Base-by-base conservation (phyloP, 805 yeast species). In the Candida schatavii region DNA sequence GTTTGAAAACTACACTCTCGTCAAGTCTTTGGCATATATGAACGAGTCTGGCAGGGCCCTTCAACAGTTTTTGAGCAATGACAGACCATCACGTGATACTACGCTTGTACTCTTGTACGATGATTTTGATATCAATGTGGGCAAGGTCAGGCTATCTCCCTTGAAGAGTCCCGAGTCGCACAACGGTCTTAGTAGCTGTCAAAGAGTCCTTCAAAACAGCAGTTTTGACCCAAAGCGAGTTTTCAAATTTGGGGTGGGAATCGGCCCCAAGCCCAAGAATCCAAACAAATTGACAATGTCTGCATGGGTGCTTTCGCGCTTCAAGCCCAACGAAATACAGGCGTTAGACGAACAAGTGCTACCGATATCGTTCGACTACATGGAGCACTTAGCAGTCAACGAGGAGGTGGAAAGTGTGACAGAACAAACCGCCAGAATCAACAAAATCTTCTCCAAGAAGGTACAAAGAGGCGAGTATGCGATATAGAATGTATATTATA, bases 241-340 rank as follows among this genome's bases (percentile, higher is more conserved):
- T 1, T 62, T 47, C 39, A 68, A 66, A 46, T 49, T 69, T 15
- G 73, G 70, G 0, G 47, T 69, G 3, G 74, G 70, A 2, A 64
- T 69, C 21, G 75, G 75, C 2, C 75, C 75, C 4, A 69, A 68
- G 44, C 75, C 74, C 1, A 26, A 40, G n/a, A 56, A 49, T 41
- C 64, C 71, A 1, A 50, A 59, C 6, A 55, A 52, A 30, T 66
- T 60, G 36, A 52, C 59, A 2, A 68, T 69, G 68, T 64, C 65
- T 1, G 42, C 55, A 10, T 69, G 74, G 74, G 74, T 69, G n/a
- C 54, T 69, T n/a, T 55, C 70, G 3, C 45, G 48, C 17, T 64
- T 69, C 46, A 55, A 44, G 21, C 48, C 31, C 9, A 46, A 47
- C 1, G 73, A 69, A 41, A 51, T 51, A 37, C 25, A 35, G 22